A percentile compares a stretch with the other conserved stretches of the same genome.
Evolutionary conservation across 2,329 filamentous ascomycete species (phyloP).

Genomic region (Incumbomyces delicatus): DNA sequence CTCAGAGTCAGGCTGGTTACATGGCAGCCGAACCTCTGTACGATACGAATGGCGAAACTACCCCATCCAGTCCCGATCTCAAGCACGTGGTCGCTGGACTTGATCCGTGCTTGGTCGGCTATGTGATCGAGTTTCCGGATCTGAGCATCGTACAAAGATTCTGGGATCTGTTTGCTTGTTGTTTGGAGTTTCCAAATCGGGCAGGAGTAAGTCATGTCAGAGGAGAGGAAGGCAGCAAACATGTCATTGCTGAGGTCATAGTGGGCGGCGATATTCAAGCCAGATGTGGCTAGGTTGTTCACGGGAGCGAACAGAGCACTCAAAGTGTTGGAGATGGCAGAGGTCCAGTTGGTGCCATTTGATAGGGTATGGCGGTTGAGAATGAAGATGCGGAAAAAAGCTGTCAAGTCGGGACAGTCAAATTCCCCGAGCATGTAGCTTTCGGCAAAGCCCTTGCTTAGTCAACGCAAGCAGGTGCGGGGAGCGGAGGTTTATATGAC

Average conservation of each 20-base stretch:
- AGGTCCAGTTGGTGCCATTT: conserved; percentile 55
- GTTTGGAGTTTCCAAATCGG: conserved; percentile 27
- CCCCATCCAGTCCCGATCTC: conserved; percentile 73
- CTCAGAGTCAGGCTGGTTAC: conserved; percentile 61
- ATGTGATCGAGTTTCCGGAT: conserved; percentile 57
- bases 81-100: conserved; percentile 56
- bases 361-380: conserved; percentile 54
- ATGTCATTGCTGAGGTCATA: conserved; percentile 54
- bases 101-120: conserved; percentile 55
- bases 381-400: conserved; percentile 64
- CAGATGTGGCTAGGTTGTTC: conserved; percentile 49
- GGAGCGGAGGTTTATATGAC: conserved; percentile 10
- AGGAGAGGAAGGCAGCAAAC: conserved; percentile 21
- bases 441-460: conserved; percentile 51
- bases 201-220: conserved; percentile 22
- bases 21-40: conserved; percentile 54
- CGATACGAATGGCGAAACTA: conserved; percentile 61
- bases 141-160: conserved; percentile 57
- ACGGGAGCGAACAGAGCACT: conserved; percentile 48
- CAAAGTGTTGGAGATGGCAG: conserved; percentile 48
- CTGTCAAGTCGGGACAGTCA: conserved; percentile 55
- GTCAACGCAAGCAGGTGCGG: background rate
- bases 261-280: conserved; percentile 60
- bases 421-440: conserved; percentile 66
- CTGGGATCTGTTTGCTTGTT: conserved; percentile 28